Base-by-base conservation (phyloP, 2,329 filamentous ascomycete genomes). In the Arthrobotrys entomopaga region DNA sequence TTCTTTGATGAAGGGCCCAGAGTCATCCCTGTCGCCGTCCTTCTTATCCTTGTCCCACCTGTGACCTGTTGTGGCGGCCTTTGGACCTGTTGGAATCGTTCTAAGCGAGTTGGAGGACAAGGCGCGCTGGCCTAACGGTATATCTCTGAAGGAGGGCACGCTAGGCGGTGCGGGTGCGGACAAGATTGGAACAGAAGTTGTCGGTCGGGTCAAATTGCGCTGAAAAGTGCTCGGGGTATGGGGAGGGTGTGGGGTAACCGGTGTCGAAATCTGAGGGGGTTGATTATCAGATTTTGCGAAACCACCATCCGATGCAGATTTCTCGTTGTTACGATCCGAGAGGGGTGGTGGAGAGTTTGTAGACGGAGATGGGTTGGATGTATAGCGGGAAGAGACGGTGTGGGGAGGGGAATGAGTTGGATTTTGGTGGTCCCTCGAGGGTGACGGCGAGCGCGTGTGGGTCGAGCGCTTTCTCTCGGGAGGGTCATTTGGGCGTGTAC, bases 41-140 rank as follows among this genome's bases (percentile, higher is more conserved):
- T 66, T 73, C 26, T 73, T 73, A 29, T 73, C 69, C 52, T 73
- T 73, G 43, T 73, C 69, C 69, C 69, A 73, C 16, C 63, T 58
- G 19, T 54, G 69, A 13, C 69, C 69, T 29, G 69, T 73, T 52
- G 69, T 53, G 24, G 67, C 40, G 3, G 50, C 63, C 24, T 57
- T 61, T 13, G 69, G 69, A 19, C 69, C 69, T 52, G 69, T 73
- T 66, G 69, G 69, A 66, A 73, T 65, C 7, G 69, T 58, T 49
- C 61, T 60, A 50, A 63, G 40, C 34, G 69, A 73, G 16, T 42
- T 73, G 56, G 63, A 66, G 56, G 69, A 66, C 22, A 73, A 63
- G 16, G 57, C 69, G 26, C 69, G 69, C 1, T 56, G 69, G 7
- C 69, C 69, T 19, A 66, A 26, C 6, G 69, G 69, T n/a, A 73